These are phyloP conservation scores for Aureobasidium sp. DNA, from an alignment of 2,329 filamentous ascomycete genomes.

Conservation along the genomic window DNA sequence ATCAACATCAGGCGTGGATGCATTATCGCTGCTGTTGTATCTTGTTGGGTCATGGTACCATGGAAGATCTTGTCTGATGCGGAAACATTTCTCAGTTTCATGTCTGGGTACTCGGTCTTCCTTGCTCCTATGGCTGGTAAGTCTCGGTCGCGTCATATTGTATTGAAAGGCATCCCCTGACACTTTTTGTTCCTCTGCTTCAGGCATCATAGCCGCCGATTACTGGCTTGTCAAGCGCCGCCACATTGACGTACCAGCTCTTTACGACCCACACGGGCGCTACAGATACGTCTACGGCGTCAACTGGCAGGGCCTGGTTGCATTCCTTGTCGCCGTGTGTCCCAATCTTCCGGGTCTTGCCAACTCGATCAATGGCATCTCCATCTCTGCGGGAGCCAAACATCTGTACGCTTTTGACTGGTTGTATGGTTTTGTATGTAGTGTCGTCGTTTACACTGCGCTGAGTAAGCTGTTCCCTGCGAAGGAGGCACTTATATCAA, in stretches of 20 bases:
- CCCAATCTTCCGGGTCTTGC: conserved; percentile 49
- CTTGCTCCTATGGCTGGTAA: conserved; percentile 53
- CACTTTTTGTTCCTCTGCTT: background rate
- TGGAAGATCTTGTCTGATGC: conserved; percentile 60
- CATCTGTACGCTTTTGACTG: conserved; percentile 49
- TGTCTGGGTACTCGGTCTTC: conserved; percentile 59
- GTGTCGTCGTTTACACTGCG: conserved; percentile 48
- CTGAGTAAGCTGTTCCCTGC: conserved; percentile 25
- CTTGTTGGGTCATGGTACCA: conserved; percentile 52
- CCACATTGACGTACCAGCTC: conserved; percentile 39
- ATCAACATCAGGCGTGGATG: conserved; percentile 38
- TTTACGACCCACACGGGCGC: conserved; percentile 44
- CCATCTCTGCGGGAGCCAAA: conserved; percentile 16
- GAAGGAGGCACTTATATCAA: background rate
- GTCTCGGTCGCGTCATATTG: background rate
- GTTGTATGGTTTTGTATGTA: conserved; percentile 54
- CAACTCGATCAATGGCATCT: conserved; percentile 18
- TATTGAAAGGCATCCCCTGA: background rate
- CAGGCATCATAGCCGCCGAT: conserved; percentile 49
- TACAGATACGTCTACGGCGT: conserved; percentile 48
- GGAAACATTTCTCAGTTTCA: conserved; percentile 49
- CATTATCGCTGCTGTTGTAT: conserved; percentile 42
- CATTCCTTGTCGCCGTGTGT: conserved; percentile 51
- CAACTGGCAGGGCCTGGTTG: conserved; percentile 54
- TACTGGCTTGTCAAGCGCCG: conserved; percentile 50